Base-by-base conservation (phyloP, 116 monocot species). In the Papilionanthe hybrid region DNA sequence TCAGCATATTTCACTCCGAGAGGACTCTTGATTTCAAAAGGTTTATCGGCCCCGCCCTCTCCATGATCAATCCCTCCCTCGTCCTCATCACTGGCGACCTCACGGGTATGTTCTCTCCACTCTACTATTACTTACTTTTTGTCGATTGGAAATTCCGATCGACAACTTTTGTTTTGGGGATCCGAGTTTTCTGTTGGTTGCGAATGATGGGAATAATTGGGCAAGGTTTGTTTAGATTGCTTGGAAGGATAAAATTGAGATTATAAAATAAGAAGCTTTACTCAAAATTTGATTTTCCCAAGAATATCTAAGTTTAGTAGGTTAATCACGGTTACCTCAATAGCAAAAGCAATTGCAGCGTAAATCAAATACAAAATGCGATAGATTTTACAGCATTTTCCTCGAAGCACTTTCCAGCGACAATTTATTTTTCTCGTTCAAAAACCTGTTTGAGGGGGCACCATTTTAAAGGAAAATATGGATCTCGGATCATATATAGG, bases 11-110 rank as follows among this genome's bases (percentile, higher is more conserved):
- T 88, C 83, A 99, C 81, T 92, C 99, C 9, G 91, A 93, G 27
- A 88, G 99, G 57, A 95, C 99, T 29, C 55, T 53, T 29, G 95
- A 95, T 78, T 92, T 99, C 86, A 72, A 29, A 30, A 76, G 85
- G 67, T 81, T 95, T 44, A 84, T 93, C 4, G 89, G 86, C 65
- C 88, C 93, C 23, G 86, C 95, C 20, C 99, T 99, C 68, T 75
- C 93, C 81, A 84, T 90, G 81, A 88, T 95, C 88, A 93, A 88
- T 47, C 99, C 99, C 28, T 90, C 93, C 30, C 90, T 99, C 60
- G 99, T 99, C 67, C 90, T 99, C 86, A 86, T 99, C 90, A 95
- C 99, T 42, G 99, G 99, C 76, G 99, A 99, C 71, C 95, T 99
- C 85, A 95, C 99, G 10, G 99, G 99, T 93, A 75, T 4, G 30